Evolutionary conservation across 305 asterid species (phyloP), one percentile per base, ranked within the genome.

Genomic region (Rubia tinctorum): DNA sequence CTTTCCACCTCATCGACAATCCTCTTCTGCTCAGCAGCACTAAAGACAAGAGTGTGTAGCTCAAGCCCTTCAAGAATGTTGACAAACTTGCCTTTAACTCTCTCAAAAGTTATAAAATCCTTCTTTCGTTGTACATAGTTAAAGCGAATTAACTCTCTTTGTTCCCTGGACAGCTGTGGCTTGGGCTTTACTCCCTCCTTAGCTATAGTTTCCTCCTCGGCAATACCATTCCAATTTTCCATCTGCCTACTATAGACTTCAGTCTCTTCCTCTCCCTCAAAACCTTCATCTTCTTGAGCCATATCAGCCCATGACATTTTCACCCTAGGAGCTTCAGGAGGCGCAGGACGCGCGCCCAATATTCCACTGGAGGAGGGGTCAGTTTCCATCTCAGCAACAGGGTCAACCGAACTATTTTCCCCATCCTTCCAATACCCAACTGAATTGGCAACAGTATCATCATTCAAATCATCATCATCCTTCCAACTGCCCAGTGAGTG

Each of bases 261-360:
- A 66, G 65, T 80, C 77, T 81, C 91, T 59, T 88, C 93, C 74
- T 84, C 97, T 40, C 61, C 86, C 20, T 85, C 89, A 78, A 89
- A 86, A 53, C 18, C 60, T 81, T 92, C 99, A 76, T 92, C 98
- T 79, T 90, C 96, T 77, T 79, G 86, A 71, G 98, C 92, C 94
- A 95, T 95, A 82, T 95, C 99, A 14, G 99, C 99, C 99, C 99
- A 95, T 42, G 99, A 95, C 87, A 86, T 87, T 78, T 88, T 89
- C 78, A 69, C 66, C 44, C n/a, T 67, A 5, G 90, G 82, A 78
- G 75, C 85, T 60, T 79, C 83, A 71, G 62, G 49, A 49, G 80
- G 80, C 45, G 75, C 71, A 11, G 88, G 75, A 72, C 5, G 15
- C 64, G 86, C 75, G 74, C 80, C 71, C 42, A 69, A 37, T 66